Base-by-base conservation (phyloP, 106 monocot species). In the Amphibolis antarctica region DNA sequence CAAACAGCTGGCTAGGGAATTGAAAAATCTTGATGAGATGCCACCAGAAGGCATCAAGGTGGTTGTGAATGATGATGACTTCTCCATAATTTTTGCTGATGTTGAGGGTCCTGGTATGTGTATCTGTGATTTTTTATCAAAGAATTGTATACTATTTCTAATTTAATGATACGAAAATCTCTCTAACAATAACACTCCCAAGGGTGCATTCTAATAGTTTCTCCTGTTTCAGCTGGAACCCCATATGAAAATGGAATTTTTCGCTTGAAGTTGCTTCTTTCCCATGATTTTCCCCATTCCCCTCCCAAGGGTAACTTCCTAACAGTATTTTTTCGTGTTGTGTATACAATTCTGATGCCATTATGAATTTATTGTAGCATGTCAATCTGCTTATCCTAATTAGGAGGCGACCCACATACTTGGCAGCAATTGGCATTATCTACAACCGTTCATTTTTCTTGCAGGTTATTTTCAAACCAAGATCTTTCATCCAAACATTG, bases 41-140 rank as follows among this genome's bases (percentile, higher is more conserved):
- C 94, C 89, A 49, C 86, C 89, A 12, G 94, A 96, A 78, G 94
- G 94, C 56, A 90, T 96, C 52, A 82, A 86, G 71, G 86, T 96
- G 5, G 66, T 84, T 63, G 78, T 96, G 47, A 86, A 90, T 78
- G 89, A 86, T 66, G 94, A 90, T 76, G 94, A 96, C 64, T 90
- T 96, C 17, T 76, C 94, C 43, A 81, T 78, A 24, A 96, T 96
- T 68, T 86, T 66, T 84, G 94, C 94, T 54, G 94, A 96, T 76
- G 82, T 96, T 59, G 89, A 96, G 63, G 94, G 94, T 13, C 94
- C 94, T 63, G 77, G 94, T 96, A 60, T 17, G 63, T 25, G 10
- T 42, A 36, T 28, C n/a, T 15, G 15, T 49, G 48, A 9, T 17
- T 5, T 17, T 49, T 49, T 49, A n/a, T n/a, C 48, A 49, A 49